phyloP scores from a whole-genome alignment of 495 filamentous ascomycete genomes.

The Aspergillus kassunensis region DNA sequence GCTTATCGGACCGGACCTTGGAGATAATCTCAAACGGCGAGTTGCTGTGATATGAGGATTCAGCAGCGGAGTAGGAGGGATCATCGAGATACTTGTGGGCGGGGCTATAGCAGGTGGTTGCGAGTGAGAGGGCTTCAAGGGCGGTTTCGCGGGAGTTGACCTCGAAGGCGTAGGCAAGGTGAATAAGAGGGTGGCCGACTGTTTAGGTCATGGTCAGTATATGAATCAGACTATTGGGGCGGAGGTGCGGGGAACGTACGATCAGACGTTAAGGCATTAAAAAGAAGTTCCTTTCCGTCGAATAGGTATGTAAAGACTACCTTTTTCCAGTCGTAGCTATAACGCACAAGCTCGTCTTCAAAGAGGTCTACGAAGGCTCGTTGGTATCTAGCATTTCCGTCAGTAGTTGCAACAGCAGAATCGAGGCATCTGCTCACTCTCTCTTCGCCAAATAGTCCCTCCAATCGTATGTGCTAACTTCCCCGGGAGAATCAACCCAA shows the following conservation, averaged over 20 bases:
- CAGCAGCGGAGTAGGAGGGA: slow-evolving; percentile 54
- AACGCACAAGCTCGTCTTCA: slow-evolving; percentile 74
- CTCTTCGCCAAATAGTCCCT: slow-evolving; percentile 71
- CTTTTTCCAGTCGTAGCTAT: slow-evolving; percentile 78
- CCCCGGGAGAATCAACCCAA: slow-evolving; percentile 82
- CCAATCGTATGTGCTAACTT: slow-evolving; percentile 83
- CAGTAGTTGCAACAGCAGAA: neutral
- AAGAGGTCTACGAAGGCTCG: slow-evolving; percentile 89
- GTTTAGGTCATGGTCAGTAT: slow-evolving; percentile 10
- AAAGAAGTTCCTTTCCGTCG: slow-evolving; percentile 67
- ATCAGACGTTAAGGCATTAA: slow-evolving; percentile 71
- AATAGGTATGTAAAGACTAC: slow-evolving; percentile 74
- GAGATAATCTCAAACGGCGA: slow-evolving; percentile 64
- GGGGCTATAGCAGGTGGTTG: slow-evolving; percentile 66
- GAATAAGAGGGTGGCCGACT: slow-evolving; percentile 88
- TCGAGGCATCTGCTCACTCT: slow-evolving; percentile 34
- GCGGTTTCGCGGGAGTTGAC: slow-evolving; percentile 72
- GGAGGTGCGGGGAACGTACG: slow-evolving; percentile 50
- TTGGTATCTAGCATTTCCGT: slow-evolving; percentile 57
- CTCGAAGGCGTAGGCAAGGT: slow-evolving; percentile 85
- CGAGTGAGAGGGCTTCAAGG: slow-evolving; percentile 75
- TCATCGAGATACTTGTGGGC: slow-evolving; percentile 78
- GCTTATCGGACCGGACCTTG: slow-evolving; percentile 49
- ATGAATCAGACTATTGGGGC: neutral
- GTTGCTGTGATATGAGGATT: slow-evolving; percentile 44